Base-by-base conservation (phyloP, 108 stramenopile species). In the Licmophora abbreviata region DNA sequence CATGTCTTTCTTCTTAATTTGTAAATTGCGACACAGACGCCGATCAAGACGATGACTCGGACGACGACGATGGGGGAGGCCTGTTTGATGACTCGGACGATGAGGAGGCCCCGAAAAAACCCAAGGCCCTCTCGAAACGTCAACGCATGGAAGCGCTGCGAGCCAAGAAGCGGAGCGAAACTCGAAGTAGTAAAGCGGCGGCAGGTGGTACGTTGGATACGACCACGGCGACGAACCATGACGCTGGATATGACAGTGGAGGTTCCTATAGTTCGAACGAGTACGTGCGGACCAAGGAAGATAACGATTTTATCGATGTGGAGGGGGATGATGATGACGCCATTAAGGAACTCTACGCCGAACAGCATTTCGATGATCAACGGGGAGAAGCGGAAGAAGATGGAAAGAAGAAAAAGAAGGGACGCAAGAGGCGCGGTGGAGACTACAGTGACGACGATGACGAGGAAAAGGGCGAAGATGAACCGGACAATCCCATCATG, bases 241-340 rank as follows among this genome's bases (percentile, higher is more conserved):
- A 59, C 10, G 59, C 44, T 15, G 81, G 82, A 38, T 83, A 93
- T 43, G 86, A 83, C 36, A 67, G 66, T 7, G 82, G 48, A 40
- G 78, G 85, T 34, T 72, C 69, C 11, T 87, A 85, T 36, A 66
- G 84, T 33, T 87, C 85, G 6, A 79, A 64, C 14, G 72, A 63
- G 7, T 84, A 77, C 52, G 58, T 64, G 46, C 74, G 88, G 14
- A 88, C 81, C 28, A 67, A 79, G 41, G 92, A 90, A 44, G 92
- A 93, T 61, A 73, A 84, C 33, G 79, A 93, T 45, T 93, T 93
- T 50, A 84, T 93, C 50, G 92, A 93, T 61, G 81, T 77, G 7
- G 88, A 89, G 34, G 92, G 79, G 22, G 92, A 93, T 46, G 92
- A 93, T 61, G 77, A 76, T 6, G 92, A 93, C 44, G 81, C 85